These are phyloP conservation scores for Neofusicoccum umdonicola DNA, from an alignment of 2,329 filamentous ascomycete species.

Conservation along the genomic window DNA sequence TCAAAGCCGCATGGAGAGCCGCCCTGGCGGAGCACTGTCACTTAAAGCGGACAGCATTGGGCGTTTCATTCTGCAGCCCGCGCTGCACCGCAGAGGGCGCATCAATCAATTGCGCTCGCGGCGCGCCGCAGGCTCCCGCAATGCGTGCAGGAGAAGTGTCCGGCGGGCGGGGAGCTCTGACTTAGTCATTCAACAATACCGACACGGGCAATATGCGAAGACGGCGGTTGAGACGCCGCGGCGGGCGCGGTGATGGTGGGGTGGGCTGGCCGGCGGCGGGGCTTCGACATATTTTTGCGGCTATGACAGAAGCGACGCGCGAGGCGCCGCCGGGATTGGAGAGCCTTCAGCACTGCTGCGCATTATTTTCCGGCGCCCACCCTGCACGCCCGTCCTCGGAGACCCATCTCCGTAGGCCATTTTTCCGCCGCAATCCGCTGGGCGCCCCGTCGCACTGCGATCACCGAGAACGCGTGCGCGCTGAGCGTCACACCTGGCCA, in stretches of 20 bases:
- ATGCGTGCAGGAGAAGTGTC: not conserved
- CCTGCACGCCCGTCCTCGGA: conserved; percentile 1
- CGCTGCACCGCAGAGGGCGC: not conserved
- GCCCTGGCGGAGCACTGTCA: not conserved
- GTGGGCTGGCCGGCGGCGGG: conserved; percentile 10
- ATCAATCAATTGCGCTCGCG: not conserved
- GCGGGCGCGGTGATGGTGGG: conserved; percentile 2
- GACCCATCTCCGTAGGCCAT: conserved; percentile 8
- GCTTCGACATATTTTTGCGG: conserved; percentile 9
- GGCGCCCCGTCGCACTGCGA: not conserved
- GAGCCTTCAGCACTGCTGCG: not conserved
- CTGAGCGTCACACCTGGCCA: not conserved
- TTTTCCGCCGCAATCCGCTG: conserved; percentile 5
- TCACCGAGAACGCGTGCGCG: not conserved
- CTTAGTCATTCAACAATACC: conserved; percentile 15
- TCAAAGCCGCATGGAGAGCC: not conserved
- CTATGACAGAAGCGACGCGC: conserved; percentile 5
- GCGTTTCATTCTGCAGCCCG: not conserved
- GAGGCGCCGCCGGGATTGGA: not conserved
- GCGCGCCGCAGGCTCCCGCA: not conserved
- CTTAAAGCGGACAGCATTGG: not conserved
- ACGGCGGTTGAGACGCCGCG: conserved; percentile 9
- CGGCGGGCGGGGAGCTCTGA: not conserved
- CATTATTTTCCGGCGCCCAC: conserved; percentile 5
- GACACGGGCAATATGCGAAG: not conserved